phyloP scores from a whole-genome alignment of 306 rosid genomes.

The Hippophae gyantsensis region DNA sequence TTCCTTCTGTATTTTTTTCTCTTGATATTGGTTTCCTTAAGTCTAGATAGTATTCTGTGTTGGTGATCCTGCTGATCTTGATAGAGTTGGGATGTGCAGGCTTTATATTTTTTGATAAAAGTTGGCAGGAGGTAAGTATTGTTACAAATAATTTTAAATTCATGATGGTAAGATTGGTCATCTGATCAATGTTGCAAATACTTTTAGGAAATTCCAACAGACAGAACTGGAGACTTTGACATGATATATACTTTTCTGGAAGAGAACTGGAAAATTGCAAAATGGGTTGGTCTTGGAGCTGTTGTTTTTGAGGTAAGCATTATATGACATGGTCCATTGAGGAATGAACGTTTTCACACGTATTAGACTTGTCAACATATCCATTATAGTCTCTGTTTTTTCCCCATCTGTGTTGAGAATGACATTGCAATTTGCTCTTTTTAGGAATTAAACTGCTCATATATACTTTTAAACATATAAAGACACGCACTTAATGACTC shows the following conservation, averaged over 20 bases:
- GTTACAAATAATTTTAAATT: background rate
- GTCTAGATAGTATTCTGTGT: slow-evolving; percentile 51
- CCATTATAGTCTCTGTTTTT: too few species aligned
- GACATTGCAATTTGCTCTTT: background rate
- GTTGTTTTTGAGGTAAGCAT: slow-evolving; percentile 67
- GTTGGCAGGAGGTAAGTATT: slow-evolving; percentile 68
- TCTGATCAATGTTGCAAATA: slow-evolving; percentile 20
- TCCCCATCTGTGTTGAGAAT: too few species aligned
- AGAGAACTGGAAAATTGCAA: slow-evolving; percentile 57
- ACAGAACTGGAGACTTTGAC: slow-evolving; percentile 67
- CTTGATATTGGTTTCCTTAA: slow-evolving; percentile 51
- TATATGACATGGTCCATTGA: background rate
- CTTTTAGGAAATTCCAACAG: slow-evolving; percentile 66
- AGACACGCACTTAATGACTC: background rate
- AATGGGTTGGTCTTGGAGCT: slow-evolving; percentile 88
- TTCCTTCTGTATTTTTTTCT: too few species aligned
- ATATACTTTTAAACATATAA: background rate
- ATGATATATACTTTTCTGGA: slow-evolving; percentile 55
- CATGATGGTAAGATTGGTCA: slow-evolving; percentile 3
- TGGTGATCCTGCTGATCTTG: slow-evolving; percentile 65
- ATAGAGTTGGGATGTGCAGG: slow-evolving; percentile 78
- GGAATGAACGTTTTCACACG: too few species aligned
- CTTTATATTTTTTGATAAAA: slow-evolving; percentile 77
- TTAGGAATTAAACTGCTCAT: background rate
- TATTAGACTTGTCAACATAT: too few species aligned